phyloP scores from a whole-genome alignment of 169 alveolate species.

The Neospora caninum region DNA sequence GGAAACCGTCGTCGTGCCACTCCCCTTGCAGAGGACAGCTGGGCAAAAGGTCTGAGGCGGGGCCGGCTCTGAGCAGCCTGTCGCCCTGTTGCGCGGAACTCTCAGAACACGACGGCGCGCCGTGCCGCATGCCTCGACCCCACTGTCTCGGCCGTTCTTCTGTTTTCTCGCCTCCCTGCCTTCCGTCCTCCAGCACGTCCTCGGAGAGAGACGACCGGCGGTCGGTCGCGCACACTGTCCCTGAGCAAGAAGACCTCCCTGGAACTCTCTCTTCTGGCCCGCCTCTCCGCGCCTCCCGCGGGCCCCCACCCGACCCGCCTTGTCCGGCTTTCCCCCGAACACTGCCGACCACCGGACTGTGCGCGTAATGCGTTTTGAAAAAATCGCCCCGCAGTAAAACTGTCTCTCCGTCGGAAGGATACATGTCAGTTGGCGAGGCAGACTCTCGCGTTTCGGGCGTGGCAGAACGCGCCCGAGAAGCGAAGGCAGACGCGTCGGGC shows the following conservation, averaged over 20 bases:
- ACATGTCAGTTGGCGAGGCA: not conserved
- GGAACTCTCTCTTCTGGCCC: no score
- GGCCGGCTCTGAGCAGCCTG: no score
- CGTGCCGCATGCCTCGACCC: no score
- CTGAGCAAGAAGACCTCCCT: no score
- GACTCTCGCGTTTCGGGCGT: not conserved
- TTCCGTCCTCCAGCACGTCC: no score
- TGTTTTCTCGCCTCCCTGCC: not conserved
- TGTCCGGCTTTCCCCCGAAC: no score
- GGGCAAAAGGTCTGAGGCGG: not conserved
- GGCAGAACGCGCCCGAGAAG: not conserved
- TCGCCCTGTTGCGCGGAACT: no score
- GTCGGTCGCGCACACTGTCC: no score
- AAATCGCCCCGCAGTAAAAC: not conserved
- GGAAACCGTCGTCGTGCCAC: not conserved
- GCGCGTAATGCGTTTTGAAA: not conserved
- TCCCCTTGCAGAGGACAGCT: not conserved
- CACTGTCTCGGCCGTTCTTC: not conserved
- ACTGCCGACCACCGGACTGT: not conserved
- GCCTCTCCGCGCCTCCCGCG: no score
- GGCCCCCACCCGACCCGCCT: no score
- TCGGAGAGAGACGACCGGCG: no score
- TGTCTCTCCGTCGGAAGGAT: constrained; percentile 27
- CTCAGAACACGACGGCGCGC: no score
- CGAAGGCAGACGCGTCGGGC: not conserved